phyloP scores from a whole-genome alignment of 805 yeast species.

The Sugiyamaella valdiviana region DNA sequence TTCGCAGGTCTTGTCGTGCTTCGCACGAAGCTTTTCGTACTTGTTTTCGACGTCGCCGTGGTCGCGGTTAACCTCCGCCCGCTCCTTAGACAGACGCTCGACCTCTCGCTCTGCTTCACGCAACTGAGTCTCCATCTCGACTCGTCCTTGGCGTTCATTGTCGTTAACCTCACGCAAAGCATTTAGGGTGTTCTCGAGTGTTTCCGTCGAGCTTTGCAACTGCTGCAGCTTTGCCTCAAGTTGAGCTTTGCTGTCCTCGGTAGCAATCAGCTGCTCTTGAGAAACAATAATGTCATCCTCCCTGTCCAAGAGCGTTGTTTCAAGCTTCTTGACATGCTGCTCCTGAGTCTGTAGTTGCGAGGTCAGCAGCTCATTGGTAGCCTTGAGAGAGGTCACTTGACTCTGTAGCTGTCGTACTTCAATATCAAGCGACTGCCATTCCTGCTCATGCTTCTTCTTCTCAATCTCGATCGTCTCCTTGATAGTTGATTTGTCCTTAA shows the following conservation, averaged over 20 bases:
- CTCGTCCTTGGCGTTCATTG: not conserved
- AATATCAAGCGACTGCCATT: conserved; percentile 26
- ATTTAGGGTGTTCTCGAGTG: not conserved
- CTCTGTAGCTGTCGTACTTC: conserved; percentile 31
- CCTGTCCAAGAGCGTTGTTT: conserved; percentile 12
- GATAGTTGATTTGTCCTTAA: conserved; percentile 26
- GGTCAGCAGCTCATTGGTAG: conserved; percentile 5
- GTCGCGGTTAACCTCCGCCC: conserved; percentile 3
- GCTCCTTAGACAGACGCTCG: not conserved
- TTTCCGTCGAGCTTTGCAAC: not conserved
- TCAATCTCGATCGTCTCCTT: conserved; percentile 27
- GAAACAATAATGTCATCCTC: conserved; percentile 14
- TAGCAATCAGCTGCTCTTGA: conserved; percentile 10
- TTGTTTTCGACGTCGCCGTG: not conserved
- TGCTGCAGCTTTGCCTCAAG: conserved; percentile 7
- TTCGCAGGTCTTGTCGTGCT: conserved; percentile 1
- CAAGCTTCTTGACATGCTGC: conserved; percentile 1
- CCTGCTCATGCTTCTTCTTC: conserved; percentile 26
- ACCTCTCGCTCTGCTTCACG: not conserved
- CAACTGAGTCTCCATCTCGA: not conserved
- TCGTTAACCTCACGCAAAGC: not conserved
- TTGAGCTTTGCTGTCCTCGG: conserved; percentile 5
- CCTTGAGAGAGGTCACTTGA: conserved; percentile 19
- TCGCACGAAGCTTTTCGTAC: conserved; percentile 4
- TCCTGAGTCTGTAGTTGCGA: conserved; percentile 18